phyloP scores from a whole-genome alignment of 495 filamentous ascomycete species.

The Tuber magnatum region DNA sequence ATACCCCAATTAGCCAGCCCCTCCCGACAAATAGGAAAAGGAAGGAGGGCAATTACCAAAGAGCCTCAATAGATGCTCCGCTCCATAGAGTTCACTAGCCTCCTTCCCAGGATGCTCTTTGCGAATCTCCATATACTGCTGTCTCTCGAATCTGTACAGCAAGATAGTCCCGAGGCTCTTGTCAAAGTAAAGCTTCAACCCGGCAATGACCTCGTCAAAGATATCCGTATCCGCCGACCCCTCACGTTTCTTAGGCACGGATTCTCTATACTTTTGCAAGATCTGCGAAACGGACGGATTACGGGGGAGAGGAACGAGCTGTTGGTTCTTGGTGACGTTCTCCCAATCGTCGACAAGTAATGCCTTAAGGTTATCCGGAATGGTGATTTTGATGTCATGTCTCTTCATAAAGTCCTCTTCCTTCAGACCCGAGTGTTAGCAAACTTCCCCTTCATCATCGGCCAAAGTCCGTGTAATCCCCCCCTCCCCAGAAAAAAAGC shows the following conservation, averaged over 20 bases:
- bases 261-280: conserved; percentile 65
- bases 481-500: background rate
- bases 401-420: conserved; percentile 75
- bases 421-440: conserved; percentile 48
- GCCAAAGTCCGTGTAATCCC: background rate
- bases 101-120: conserved; percentile 53
- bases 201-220: conserved; percentile 76
- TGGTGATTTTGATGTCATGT: conserved; percentile 71
- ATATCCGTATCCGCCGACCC: conserved; percentile 69
- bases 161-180: conserved; percentile 75
- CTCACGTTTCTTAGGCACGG: conserved; percentile 56
- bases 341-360: conserved; percentile 98
- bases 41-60: conserved; percentile 58
- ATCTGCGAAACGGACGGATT: conserved; percentile 66
- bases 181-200: conserved; percentile 87
- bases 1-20: conserved; percentile 12
- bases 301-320: conserved; percentile 77
- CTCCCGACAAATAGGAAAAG: background rate
- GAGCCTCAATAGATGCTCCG: conserved; percentile 79
- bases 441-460: background rate
- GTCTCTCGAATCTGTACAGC: conserved; percentile 84
- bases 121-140: conserved; percentile 69
- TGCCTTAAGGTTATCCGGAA: conserved; percentile 79
- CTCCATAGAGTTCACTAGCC: conserved; percentile 76
- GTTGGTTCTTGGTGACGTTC: conserved; percentile 88